These are phyloP conservation scores for Malus fusca DNA, from an alignment of 306 rosid species.

Conservation along the genomic window DNA sequence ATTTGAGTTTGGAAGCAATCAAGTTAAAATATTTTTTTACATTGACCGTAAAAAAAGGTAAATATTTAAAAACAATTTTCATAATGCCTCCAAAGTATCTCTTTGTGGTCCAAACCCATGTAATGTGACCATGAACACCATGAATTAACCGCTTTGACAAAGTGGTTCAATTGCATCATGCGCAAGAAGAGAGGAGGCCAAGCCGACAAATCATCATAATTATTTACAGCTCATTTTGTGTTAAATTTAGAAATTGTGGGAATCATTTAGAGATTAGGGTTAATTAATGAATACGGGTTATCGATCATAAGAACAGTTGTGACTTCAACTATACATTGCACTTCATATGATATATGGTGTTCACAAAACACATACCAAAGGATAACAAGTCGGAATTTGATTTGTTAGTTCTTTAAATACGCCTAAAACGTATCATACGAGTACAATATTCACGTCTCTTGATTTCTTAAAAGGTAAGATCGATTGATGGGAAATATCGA, in stretches of 20 bases:
- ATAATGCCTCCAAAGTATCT: not conserved
- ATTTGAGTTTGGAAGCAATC: not conserved
- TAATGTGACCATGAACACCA: not conserved
- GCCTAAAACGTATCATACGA: not conserved
- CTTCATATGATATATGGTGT: too few species aligned
- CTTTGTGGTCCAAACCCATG: constrained; percentile 18
- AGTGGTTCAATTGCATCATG: constrained; percentile 16
- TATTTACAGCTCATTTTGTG: constrained; percentile 2
- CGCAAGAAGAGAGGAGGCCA: constrained; percentile 31
- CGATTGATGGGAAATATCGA: not conserved
- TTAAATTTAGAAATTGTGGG: not conserved
- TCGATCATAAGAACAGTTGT: too few species aligned
- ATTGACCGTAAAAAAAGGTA: not conserved
- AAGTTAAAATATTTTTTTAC: not conserved
- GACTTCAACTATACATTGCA: too few species aligned
- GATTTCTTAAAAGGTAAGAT: not conserved
- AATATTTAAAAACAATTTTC: not conserved
- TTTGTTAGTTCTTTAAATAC: not conserved
- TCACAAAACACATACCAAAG: not conserved
- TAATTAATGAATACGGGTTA: not conserved
- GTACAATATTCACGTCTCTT: not conserved
- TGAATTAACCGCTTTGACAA: not conserved
- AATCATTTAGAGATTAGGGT: not conserved
- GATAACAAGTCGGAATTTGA: not conserved
- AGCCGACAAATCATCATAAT: constrained; percentile 22